phyloP scores from a whole-genome alignment of 2,329 filamentous ascomycete species.

The Colletotrichum truncatum region DNA sequence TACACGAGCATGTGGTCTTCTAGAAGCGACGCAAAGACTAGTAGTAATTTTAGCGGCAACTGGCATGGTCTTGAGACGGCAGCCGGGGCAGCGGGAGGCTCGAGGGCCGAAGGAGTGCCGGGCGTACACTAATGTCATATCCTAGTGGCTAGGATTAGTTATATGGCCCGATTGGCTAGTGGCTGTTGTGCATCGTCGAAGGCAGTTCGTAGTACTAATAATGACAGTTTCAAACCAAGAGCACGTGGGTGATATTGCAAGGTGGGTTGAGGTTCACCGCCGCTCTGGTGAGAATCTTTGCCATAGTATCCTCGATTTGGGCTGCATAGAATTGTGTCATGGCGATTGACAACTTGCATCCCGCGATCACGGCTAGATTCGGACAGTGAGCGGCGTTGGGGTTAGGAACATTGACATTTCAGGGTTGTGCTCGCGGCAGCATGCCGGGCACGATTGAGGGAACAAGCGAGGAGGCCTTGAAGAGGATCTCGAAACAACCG shows the following conservation, averaged over 20 bases:
- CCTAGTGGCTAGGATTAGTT: neutral
- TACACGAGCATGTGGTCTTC: neutral
- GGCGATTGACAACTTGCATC: neutral
- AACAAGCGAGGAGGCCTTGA: neutral
- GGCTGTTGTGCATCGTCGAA: neutral
- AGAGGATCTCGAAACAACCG: conserved; percentile 9
- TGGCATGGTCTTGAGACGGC: neutral
- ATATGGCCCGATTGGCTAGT: conserved; percentile 10
- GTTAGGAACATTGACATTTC: neutral
- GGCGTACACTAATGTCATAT: neutral
- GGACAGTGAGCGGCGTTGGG: neutral
- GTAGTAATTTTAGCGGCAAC: neutral
- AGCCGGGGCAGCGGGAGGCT: neutral
- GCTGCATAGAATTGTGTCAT: neutral
- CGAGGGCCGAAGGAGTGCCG: neutral
- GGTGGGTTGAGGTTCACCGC: conserved; percentile 19
- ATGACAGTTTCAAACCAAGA: neutral
- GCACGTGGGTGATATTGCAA: neutral
- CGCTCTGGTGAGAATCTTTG: neutral
- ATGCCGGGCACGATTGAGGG: neutral
- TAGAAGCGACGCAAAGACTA: conserved; percentile 1
- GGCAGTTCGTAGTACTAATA: neutral
- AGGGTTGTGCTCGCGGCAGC: conserved; percentile 4
- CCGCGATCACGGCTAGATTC: neutral
- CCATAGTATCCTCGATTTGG: neutral